A percentile compares a stretch with the other conserved stretches of the same genome.
Evolutionary conservation across 805 yeast species (phyloP).

Genomic region (Candida lessepsii): DNA sequence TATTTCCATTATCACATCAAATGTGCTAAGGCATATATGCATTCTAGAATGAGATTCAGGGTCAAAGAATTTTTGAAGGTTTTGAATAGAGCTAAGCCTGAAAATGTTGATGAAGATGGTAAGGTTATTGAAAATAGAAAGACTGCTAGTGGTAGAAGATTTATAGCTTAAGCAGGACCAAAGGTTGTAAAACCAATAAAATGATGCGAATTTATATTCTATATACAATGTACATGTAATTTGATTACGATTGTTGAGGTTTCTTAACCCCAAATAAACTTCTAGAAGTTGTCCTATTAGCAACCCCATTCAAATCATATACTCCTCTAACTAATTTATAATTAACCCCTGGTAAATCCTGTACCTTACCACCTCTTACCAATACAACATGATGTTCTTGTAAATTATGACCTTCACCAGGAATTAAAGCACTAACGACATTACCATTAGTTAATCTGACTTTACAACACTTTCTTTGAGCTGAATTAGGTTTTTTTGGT

Average conservation of each 20-base stretch:
- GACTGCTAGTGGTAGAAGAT: constrained; percentile 73
- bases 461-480: constrained; percentile 95
- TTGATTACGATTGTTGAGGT: constrained; percentile 42
- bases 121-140: constrained; percentile 49
- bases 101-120: constrained; percentile 71
- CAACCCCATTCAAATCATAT: constrained; percentile 91
- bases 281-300: constrained; percentile 84
- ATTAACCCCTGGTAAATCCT: constrained; percentile 97
- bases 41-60: constrained; percentile 95
- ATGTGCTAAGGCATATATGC: constrained; percentile 97
- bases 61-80: constrained; percentile 93
- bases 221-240: constrained; percentile 2
- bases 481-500: constrained; percentile 98
- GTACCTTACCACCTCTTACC: constrained; percentile 98
- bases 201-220: constrained; percentile 4
- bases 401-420: constrained; percentile 98
- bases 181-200: too few species aligned
- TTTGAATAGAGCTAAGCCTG: constrained; percentile 95
- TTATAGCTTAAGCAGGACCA: constrained; percentile 38
- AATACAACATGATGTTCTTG: constrained; percentile 96
- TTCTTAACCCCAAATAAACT: constrained; percentile 92
- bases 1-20: constrained; percentile 98
- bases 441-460: constrained; percentile 90
- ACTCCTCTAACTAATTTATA: constrained; percentile 93
- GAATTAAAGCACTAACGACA: constrained; percentile 87